A percentile compares a stretch with the other conserved stretches of the same genome.
phyloP scores from a whole-genome alignment of 768 basidiomycete genomes.

The Naganishia antarctica region DNA sequence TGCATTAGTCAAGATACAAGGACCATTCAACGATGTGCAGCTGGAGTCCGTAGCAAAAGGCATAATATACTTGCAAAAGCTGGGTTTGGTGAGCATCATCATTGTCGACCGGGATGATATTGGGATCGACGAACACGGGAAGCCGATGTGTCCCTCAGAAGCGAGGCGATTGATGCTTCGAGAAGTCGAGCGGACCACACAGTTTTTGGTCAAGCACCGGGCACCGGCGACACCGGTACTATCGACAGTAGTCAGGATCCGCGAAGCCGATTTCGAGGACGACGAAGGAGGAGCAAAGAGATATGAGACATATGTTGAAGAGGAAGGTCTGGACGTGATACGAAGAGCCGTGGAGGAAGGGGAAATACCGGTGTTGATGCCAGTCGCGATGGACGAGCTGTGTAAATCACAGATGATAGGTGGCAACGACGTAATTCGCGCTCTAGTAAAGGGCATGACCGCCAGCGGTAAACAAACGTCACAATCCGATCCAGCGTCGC shows the following conservation, averaged over 20 bases:
- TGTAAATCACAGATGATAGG: conserved; percentile 79
- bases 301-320: conserved; percentile 57
- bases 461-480: conserved; percentile 25
- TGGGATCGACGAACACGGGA: conserved; percentile 28
- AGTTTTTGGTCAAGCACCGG: conserved; percentile 74
- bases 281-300: conserved; percentile 47
- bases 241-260: conserved; percentile 76
- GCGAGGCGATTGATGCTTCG: conserved; percentile 52
- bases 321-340: conserved; percentile 73
- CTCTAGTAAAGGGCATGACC: conserved; percentile 78
- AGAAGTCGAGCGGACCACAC: conserved; percentile 80
- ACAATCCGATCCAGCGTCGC: conserved; percentile 12
- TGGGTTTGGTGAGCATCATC: conserved; percentile 91
- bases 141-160: conserved; percentile 21
- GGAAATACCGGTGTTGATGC: conserved; percentile 92
- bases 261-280: conserved; percentile 46
- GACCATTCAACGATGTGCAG: conserved; percentile 87
- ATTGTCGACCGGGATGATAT: conserved; percentile 85
- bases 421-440: conserved; percentile 80
- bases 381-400: conserved; percentile 85
- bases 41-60: conserved; percentile 89
- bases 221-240: conserved; percentile 82
- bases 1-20: conserved; percentile 92
- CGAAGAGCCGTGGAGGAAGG: conserved; percentile 84
- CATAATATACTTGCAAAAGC: conserved; percentile 89